phyloP scores from a whole-genome alignment of 75 land plant species.

The Azolla pinnata region DNA sequence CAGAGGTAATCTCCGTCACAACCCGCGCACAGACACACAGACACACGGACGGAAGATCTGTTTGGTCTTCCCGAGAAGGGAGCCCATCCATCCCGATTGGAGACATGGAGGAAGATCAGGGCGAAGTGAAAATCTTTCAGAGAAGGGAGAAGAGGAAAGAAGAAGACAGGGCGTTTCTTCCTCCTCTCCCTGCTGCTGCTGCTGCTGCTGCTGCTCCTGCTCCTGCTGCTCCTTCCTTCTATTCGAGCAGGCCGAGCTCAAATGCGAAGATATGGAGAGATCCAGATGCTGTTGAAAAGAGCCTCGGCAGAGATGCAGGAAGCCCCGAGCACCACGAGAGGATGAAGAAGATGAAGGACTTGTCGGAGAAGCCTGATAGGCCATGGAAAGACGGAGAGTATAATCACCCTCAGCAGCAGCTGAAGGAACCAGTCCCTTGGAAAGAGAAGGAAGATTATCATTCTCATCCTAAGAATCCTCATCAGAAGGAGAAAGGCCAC shows the following conservation, averaged over 20 bases:
- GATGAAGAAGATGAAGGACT: slow-evolving; percentile 20
- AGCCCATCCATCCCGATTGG: too few relatives aligned
- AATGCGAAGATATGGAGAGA: slow-evolving; percentile 8
- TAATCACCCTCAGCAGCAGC: too few relatives aligned
- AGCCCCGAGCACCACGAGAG: slow-evolving; percentile 9
- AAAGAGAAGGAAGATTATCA: slow-evolving; percentile 6
- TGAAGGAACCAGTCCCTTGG: too few relatives aligned
- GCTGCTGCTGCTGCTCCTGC: too few relatives aligned
- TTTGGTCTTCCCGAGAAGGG: too few relatives aligned
- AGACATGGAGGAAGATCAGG: not conserved
- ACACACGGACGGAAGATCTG: too few relatives aligned
- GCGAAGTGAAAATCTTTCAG: slow-evolving; percentile 3
- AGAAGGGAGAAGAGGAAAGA: slow-evolving; percentile 4
- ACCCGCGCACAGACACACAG: too few relatives aligned
- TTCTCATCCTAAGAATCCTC: not conserved
- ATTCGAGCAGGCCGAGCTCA: not conserved
- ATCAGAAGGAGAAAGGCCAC: slow-evolving; percentile 7
- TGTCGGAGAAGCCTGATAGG: slow-evolving; percentile 1
- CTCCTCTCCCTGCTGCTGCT: too few relatives aligned
- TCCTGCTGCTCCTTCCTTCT: not conserved
- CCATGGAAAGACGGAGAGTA: slow-evolving; percentile 14
- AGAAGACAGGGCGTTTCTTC: not conserved
- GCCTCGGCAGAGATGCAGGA: slow-evolving; percentile 1
- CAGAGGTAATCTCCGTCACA: too few relatives aligned
- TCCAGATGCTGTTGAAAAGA: not conserved